Evolutionary conservation across 2,329 filamentous ascomycete genomes (phyloP).

Genomic region (Periconia macrospinosa): DNA sequence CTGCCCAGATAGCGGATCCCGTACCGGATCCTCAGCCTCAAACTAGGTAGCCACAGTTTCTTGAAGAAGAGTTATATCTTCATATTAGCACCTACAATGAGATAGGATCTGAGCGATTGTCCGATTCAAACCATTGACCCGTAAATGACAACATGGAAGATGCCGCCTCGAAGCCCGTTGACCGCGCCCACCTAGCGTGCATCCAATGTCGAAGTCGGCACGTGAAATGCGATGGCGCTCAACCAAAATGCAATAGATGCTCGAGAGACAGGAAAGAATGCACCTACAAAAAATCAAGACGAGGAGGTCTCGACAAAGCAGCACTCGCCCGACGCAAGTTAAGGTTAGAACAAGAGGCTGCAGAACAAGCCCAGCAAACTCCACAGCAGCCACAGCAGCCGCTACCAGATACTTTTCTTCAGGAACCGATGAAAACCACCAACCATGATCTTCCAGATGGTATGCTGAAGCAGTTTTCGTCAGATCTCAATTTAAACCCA

Average conservation of each 20-base stretch:
- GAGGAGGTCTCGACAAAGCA: conserved; percentile 38
- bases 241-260: conserved; percentile 35
- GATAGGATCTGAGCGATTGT: no score
- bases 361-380: conserved; percentile 13
- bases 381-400: neutral
- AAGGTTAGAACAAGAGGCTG: conserved; percentile 28
- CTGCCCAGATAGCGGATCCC: no score
- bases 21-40: no score
- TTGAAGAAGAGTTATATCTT: no score
- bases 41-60: no score
- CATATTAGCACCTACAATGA: no score
- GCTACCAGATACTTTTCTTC: no score
- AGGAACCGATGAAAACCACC: neutral
- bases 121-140: no score
- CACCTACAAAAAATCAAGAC: conserved; percentile 34
- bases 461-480: neutral
- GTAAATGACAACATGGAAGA: conserved; percentile 19
- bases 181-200: conserved; percentile 36
- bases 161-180: conserved; percentile 20
- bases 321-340: conserved; percentile 31
- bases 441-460: neutral
- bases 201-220: conserved; percentile 37
- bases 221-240: conserved; percentile 38
- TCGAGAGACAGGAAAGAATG: conserved; percentile 37
- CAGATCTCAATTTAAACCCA: conserved; percentile 2